phyloP scores from a whole-genome alignment of 495 filamentous ascomycete genomes.

The Aspergillus sclerotioniger region DNA sequence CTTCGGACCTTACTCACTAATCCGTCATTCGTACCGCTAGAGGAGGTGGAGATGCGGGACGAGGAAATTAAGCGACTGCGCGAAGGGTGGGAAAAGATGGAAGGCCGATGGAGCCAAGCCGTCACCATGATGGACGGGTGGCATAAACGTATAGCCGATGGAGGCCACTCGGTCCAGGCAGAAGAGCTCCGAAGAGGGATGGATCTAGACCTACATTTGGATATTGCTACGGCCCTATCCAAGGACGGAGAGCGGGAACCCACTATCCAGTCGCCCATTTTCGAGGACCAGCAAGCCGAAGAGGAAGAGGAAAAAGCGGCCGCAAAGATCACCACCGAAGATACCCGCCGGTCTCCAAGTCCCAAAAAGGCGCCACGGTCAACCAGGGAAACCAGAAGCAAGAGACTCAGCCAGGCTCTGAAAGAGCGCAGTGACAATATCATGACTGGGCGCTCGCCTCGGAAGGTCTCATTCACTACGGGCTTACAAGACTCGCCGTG shows the following conservation, averaged over 20 bases:
- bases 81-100: constrained; percentile 88
- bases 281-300: constrained; percentile 52
- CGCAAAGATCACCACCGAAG: constrained; percentile 31
- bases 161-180: constrained; percentile 75
- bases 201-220: constrained; percentile 59
- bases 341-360: background rate
- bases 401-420: constrained; percentile 29
- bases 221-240: constrained; percentile 41
- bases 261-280: constrained; percentile 44
- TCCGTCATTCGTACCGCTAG: constrained; percentile 93
- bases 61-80: constrained; percentile 81
- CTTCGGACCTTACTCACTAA: constrained; percentile 83
- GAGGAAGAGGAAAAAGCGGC: constrained; percentile 38
- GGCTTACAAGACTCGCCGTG: constrained; percentile 38
- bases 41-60: constrained; percentile 86
- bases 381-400: constrained; percentile 12
- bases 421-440: constrained; percentile 46
- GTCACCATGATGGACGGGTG: constrained; percentile 89
- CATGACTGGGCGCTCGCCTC: constrained; percentile 30
- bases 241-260: constrained; percentile 20
- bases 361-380: constrained; percentile 17
- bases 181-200: constrained; percentile 81
- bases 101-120: constrained; percentile 83
- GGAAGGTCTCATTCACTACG: constrained; percentile 46
- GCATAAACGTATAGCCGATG: constrained; percentile 77